Conservation (phyloP, 805 yeast genomes). For the Candida arabinofermentans region DNA sequence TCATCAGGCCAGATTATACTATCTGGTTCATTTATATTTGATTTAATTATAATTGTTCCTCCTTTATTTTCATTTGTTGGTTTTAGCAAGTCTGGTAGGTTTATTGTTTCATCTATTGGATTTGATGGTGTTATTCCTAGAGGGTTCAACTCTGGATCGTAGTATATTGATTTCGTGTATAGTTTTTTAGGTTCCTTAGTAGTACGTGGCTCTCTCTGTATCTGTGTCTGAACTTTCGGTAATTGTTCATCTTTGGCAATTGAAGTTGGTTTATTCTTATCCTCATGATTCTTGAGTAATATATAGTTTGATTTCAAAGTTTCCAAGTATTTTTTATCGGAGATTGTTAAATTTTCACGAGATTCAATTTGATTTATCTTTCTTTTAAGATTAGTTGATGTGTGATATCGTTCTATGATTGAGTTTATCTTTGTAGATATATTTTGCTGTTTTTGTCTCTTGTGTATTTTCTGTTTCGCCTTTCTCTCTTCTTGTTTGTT, state of each 20-base stretch:
- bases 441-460: conserved; percentile 8
- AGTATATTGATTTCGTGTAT: conserved; percentile 51
- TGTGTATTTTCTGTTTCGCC: conserved; percentile 2
- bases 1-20: conserved; percentile 34
- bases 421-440: conserved; percentile 6
- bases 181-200: conserved; percentile 24
- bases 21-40: conserved; percentile 5
- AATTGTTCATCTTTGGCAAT: neutral
- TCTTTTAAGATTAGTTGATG: conserved; percentile 6
- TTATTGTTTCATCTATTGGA: conserved; percentile 22
- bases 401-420: conserved; percentile 8
- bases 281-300: conserved; percentile 15
- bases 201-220: neutral
- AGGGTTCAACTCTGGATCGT: conserved; percentile 65
- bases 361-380: conserved; percentile 10
- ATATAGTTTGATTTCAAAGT: conserved; percentile 11
- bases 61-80: conserved; percentile 34
- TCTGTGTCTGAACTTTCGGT: neutral
- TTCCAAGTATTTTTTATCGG: conserved; percentile 15
- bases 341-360: conserved; percentile 9
- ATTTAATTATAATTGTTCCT: neutral
- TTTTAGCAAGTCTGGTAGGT: conserved; percentile 26
- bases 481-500: conserved; percentile 4
- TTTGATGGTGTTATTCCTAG: conserved; percentile 43
- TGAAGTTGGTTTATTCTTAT: neutral